These are phyloP conservation scores for Rhododendron mucronatum DNA, from an alignment of 148 eudicot genomes.

Conservation along the genomic window DNA sequence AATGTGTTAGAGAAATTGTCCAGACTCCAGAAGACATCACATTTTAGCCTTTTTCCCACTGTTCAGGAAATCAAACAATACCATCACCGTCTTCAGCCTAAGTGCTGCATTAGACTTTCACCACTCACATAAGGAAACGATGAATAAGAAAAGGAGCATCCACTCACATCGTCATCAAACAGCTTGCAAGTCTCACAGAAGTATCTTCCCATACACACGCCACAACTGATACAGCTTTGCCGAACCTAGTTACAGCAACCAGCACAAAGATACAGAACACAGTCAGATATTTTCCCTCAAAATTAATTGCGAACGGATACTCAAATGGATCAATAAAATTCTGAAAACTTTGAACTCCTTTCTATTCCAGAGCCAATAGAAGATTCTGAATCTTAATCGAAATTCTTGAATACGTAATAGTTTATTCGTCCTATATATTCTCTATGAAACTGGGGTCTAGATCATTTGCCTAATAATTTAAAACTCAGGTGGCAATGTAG, in stretches of 20 bases:
- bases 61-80: neutral
- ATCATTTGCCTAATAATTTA: neutral
- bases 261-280: slow-evolving; percentile 12
- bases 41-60: neutral
- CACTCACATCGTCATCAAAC: slow-evolving; percentile 84
- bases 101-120: neutral
- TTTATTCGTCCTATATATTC: too few relatives aligned
- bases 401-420: neutral
- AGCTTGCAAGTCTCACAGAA: slow-evolving; percentile 78
- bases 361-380: neutral
- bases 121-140: neutral
- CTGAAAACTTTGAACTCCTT: too few relatives aligned
- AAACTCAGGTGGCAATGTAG: neutral
- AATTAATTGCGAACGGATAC: neutral
- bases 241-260: slow-evolving; percentile 41
- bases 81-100: neutral
- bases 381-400: neutral
- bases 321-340: neutral
- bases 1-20: neutral
- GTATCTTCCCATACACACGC: slow-evolving; percentile 88
- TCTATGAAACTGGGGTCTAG: neutral
- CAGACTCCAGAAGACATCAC: neutral
- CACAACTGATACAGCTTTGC: slow-evolving; percentile 74
- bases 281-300: neutral
- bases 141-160: neutral